Conservation (phyloP, 352 stramenopile species). For the Blastocystis sp. region DNA sequence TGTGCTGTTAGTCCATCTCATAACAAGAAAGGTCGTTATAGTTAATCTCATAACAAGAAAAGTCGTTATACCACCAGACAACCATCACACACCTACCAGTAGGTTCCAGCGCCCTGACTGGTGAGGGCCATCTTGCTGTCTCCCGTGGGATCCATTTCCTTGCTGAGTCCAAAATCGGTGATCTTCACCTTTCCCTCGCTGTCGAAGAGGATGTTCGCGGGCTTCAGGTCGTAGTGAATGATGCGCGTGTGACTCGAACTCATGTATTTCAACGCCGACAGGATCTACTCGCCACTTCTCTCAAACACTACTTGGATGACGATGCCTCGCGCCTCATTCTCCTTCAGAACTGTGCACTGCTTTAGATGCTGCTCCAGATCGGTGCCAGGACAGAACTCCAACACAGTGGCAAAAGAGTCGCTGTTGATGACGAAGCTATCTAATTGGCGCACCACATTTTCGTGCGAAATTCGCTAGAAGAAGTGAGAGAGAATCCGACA, state of each 20-base stretch:
- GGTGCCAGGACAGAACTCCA: conserved; percentile 79
- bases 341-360: conserved; percentile 69
- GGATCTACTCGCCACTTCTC: neutral
- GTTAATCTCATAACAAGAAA: neutral
- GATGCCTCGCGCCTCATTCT: conserved; percentile 76
- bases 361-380: conserved; percentile 80
- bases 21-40: neutral
- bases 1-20: neutral
- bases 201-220: conserved; percentile 86
- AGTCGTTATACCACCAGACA: neutral
- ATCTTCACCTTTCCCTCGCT: conserved; percentile 80
- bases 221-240: conserved; percentile 89
- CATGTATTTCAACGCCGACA: conserved; percentile 49
- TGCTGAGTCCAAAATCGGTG: conserved; percentile 80
- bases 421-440: conserved; percentile 86
- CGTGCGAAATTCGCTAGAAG: conserved; percentile 69
- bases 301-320: conserved; percentile 71
- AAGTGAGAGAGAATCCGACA: neutral
- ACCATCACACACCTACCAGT: conserved; percentile 69
- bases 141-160: conserved; percentile 73
- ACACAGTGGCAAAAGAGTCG: conserved; percentile 82
- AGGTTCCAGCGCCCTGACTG: conserved; percentile 82
- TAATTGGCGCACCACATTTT: conserved; percentile 77
- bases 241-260: conserved; percentile 63
- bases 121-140: conserved; percentile 78